Evolutionary conservation across 2,329 filamentous ascomycete species (phyloP).

Genomic region (Moelleriella libera): DNA sequence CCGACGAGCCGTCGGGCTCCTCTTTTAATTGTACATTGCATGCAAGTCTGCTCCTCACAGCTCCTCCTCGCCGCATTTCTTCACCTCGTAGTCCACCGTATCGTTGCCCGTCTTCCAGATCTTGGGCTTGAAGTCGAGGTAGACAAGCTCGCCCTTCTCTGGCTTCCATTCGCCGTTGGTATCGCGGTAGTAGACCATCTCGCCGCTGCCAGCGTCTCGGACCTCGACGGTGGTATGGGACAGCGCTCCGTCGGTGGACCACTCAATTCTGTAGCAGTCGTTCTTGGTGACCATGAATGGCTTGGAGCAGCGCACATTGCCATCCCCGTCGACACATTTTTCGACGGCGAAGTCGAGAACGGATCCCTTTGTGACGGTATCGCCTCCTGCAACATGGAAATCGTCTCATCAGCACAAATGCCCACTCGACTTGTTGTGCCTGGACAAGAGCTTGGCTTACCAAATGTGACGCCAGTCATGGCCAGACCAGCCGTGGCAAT

Average conservation of each 20-base stretch:
- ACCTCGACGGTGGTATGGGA: conserved; percentile 25
- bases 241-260: conserved; percentile 21
- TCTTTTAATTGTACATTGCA: not conserved
- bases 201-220: conserved; percentile 19
- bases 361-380: conserved; percentile 15
- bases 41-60: not conserved
- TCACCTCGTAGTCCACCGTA: conserved; percentile 27
- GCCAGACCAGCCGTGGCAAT: conserved; percentile 7
- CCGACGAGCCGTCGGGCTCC: too few relatives aligned
- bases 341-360: conserved; percentile 27
- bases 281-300: conserved; percentile 23
- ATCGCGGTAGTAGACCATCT: conserved; percentile 29
- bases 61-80: conserved; percentile 3
- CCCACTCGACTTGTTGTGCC: too few relatives aligned
- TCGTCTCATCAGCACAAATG: too few relatives aligned
- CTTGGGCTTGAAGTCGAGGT: conserved; percentile 32
- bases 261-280: conserved; percentile 25
- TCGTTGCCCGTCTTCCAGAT: conserved; percentile 26
- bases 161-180: conserved; percentile 29
- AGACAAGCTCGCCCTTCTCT: conserved; percentile 28
- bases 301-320: conserved; percentile 22
- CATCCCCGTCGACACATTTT: conserved; percentile 23
- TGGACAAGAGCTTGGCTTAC: conserved; percentile 1
- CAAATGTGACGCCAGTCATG: conserved; percentile 3
- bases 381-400: conserved; percentile 2